Conservation (phyloP, 2,329 filamentous ascomycete genomes). For the Penicillium sp. region DNA sequence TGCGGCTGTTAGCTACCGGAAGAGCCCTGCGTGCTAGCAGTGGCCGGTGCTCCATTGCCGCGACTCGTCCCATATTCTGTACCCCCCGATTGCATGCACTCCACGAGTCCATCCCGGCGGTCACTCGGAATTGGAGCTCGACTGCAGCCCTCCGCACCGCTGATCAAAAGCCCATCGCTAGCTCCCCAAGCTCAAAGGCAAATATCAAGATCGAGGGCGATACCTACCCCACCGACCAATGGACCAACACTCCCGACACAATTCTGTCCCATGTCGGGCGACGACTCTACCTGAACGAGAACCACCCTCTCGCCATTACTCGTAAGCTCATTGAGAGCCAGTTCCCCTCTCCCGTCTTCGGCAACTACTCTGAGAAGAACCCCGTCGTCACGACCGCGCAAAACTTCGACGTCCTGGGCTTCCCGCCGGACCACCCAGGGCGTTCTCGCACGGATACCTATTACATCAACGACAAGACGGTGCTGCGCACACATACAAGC, state of each 20-base stretch:
- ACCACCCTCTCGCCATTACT: conserved; percentile 88
- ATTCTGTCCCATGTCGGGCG: conserved; percentile 71
- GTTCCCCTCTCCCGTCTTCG: conserved; percentile 69
- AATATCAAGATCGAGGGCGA: conserved; percentile 57
- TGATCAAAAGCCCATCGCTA: conserved; percentile 11
- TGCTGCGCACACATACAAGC: conserved; percentile 89
- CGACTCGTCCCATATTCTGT: conserved; percentile 19
- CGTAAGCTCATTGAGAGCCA: conserved; percentile 86
- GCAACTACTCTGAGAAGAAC: conserved; percentile 70
- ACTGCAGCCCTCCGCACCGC: conserved; percentile 25
- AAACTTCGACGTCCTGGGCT: conserved; percentile 97
- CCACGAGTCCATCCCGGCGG: conserved; percentile 12
- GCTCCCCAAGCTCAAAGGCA: conserved; percentile 2
- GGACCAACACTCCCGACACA: conserved; percentile 76
- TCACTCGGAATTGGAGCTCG: conserved; percentile 31
- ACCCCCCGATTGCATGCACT: conserved; percentile 21
- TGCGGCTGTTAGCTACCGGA: conserved; percentile 40
- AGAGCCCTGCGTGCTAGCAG: conserved; percentile 37
- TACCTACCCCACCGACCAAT: conserved; percentile 65
- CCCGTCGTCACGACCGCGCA: conserved; percentile 79
- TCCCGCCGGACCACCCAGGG: conserved; percentile 81
- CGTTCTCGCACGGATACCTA: conserved; percentile 88
- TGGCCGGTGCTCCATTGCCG: conserved; percentile 32
- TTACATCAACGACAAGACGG: conserved; percentile 79
- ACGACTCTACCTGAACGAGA: conserved; percentile 79